Percentiles rank a stretch among this genome's conserved stretches.
These are phyloP conservation scores for Epichloe scottii DNA, from an alignment of 2,329 filamentous ascomycete species.

Conservation along the genomic window DNA sequence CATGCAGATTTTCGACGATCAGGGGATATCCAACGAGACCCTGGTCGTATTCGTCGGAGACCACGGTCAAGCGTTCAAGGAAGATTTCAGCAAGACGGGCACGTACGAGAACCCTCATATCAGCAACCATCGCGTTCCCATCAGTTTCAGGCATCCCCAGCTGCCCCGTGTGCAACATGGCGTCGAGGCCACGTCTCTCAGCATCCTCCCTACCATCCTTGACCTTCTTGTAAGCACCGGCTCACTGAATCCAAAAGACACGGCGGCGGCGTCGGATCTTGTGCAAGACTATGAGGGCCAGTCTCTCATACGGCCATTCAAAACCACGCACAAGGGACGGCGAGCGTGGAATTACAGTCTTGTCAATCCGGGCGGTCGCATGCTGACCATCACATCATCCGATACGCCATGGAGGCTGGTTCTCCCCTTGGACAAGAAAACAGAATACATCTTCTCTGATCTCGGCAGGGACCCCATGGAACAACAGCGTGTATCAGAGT, in stretches of 20 bases:
- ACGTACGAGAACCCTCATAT: conserved; percentile 21
- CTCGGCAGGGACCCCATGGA: conserved; percentile 17
- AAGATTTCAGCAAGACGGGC: conserved; percentile 16
- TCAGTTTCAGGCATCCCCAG: conserved; percentile 20
- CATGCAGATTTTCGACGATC: conserved; percentile 18
- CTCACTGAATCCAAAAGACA: conserved; percentile 17
- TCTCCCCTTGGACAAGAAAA: conserved; percentile 16
- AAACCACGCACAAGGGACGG: conserved; percentile 8
- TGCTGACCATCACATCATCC: conserved; percentile 16
- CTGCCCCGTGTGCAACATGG: conserved; percentile 16
- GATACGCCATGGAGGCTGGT: conserved; percentile 16
- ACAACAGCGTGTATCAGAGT: conserved; percentile 10
- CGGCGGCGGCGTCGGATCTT: conserved; percentile 16
- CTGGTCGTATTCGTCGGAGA: conserved; percentile 22
- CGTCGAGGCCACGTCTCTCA: conserved; percentile 19
- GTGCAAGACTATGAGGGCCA: conserved; percentile 23
- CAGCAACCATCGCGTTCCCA: conserved; percentile 21
- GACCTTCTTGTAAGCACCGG: conserved; percentile 21
- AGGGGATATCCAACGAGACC: conserved; percentile 21
- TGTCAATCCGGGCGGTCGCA: conserved; percentile 18
- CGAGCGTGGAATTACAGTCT: conserved; percentile 21
- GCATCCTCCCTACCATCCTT: conserved; percentile 23
- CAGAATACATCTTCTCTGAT: conserved; percentile 19
- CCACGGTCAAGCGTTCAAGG: conserved; percentile 22
- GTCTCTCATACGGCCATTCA: conserved; percentile 20